Evolutionary conservation across 768 basidiomycete genomes (phyloP).

Genomic region (Ramaria rubella): DNA sequence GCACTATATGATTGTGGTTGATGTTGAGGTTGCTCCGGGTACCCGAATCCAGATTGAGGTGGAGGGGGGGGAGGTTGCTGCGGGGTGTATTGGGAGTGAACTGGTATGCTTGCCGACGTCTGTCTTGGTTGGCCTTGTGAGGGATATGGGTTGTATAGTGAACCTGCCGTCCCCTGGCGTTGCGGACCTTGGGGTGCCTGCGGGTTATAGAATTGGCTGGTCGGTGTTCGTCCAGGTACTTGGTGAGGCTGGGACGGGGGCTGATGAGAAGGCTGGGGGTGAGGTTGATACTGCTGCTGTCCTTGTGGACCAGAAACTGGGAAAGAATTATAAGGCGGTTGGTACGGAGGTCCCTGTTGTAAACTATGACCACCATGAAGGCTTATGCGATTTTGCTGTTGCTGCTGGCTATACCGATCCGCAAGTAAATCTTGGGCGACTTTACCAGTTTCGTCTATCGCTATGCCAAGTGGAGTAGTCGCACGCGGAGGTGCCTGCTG

Average conservation of each 20-base stretch:
- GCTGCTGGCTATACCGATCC: conserved; percentile 30
- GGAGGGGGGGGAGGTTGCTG: conserved; percentile 35
- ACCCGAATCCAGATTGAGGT: conserved; percentile 21
- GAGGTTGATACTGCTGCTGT: conserved; percentile 7
- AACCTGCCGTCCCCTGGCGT: background rate
- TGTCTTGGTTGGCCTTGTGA: background rate
- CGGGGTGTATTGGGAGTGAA: conserved; percentile 29
- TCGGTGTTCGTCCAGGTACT: background rate
- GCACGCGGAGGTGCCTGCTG: conserved; percentile 40
- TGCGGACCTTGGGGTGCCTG: conserved; percentile 1
- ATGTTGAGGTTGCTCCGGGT: conserved; percentile 27
- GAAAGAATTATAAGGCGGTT: conserved; percentile 17
- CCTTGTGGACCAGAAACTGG: conserved; percentile 10
- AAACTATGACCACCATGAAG: conserved; percentile 3
- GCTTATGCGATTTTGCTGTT: conserved; percentile 16
- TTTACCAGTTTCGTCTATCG: conserved; percentile 70
- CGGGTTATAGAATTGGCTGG: background rate
- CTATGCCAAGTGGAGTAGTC: conserved; percentile 77
- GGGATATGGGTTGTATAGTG: conserved; percentile 5
- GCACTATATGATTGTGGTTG: conserved; percentile 22
- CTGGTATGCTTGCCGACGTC: background rate
- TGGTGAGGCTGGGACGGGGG: conserved; percentile 28
- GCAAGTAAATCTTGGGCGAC: conserved; percentile 81
- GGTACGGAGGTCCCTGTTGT: conserved; percentile 11
- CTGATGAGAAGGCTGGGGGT: conserved; percentile 16